Evolutionary conservation across 2,329 filamentous ascomycete species (phyloP).

Genomic region (Tolypocladium sp.): DNA sequence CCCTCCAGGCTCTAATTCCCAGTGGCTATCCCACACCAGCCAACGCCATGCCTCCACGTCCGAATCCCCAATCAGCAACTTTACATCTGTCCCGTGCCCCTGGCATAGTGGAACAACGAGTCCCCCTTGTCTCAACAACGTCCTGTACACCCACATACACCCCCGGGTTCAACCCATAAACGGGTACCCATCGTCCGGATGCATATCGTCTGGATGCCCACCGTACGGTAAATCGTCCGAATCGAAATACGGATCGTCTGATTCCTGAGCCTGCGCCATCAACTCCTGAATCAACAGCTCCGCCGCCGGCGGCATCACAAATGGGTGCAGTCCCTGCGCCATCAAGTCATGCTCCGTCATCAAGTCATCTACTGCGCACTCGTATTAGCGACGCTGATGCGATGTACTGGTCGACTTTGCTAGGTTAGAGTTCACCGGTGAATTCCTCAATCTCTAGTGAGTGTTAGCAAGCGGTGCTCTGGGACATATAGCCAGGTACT

Average conservation of each 20-base stretch:
- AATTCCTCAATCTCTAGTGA: neutral
- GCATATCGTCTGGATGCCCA: neutral
- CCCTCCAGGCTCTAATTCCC: neutral
- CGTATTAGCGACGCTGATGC: neutral
- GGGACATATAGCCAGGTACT: neutral
- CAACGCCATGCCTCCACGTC: neutral
- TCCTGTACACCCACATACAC: neutral
- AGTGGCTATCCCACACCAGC: neutral
- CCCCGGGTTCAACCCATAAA: neutral
- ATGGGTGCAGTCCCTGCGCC: constrained; percentile 3
- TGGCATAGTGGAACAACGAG: neutral
- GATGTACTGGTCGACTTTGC: neutral
- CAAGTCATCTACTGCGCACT: neutral
- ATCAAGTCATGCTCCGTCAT: neutral
- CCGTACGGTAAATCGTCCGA: neutral
- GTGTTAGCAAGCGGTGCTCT: neutral
- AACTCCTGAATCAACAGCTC: constrained; percentile 16
- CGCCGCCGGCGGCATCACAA: constrained; percentile 8
- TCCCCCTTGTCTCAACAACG: neutral
- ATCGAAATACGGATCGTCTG: neutral
- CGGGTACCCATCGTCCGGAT: neutral
- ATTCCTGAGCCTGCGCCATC: constrained; percentile 1
- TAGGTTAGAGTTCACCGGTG: neutral
- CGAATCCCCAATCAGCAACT: neutral
- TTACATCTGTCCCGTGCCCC: neutral